phyloP scores from a whole-genome alignment of 2,329 filamentous ascomycete genomes.

The Cladosporium cucumerinum region DNA sequence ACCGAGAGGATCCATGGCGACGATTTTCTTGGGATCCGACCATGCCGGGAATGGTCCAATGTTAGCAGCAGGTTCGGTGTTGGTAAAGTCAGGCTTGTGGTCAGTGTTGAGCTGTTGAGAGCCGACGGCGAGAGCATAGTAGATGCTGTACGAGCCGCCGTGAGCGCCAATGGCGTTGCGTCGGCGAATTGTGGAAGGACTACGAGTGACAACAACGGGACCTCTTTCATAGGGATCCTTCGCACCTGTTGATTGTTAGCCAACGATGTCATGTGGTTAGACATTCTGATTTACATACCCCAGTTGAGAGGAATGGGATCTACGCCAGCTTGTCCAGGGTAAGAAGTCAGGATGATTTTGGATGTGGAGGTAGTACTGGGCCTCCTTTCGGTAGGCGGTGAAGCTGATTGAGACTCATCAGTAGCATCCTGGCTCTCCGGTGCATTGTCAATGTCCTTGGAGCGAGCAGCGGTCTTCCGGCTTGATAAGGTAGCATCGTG shows the following conservation, averaged over 20 bases:
- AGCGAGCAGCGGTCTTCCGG: conserved; percentile 22
- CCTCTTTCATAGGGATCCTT: conserved; percentile 71
- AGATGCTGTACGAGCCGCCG: conserved; percentile 93
- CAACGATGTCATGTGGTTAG: not conserved
- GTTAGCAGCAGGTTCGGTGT: conserved; percentile 86
- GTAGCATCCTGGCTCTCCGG: conserved; percentile 26
- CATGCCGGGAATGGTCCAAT: conserved; percentile 89
- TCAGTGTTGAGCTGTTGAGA: conserved; percentile 82
- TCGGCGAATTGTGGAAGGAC: conserved; percentile 69
- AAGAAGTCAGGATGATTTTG: conserved; percentile 73
- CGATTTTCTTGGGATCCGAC: conserved; percentile 88
- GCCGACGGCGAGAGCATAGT: conserved; percentile 88
- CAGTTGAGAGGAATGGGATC: conserved; percentile 86
- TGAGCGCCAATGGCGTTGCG: conserved; percentile 73
- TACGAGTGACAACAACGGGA: conserved; percentile 81
- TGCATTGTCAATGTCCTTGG: conserved; percentile 23
- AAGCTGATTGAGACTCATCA: conserved; percentile 16
- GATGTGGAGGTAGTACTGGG: conserved; percentile 44
- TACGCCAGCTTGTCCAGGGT: conserved; percentile 90
- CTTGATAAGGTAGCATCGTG: conserved; percentile 30
- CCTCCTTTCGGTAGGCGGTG: conserved; percentile 33
- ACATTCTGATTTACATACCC: conserved; percentile 43
- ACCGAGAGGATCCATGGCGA: conserved; percentile 93
- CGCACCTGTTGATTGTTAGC: conserved; percentile 45
- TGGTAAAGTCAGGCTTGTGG: conserved; percentile 73